Evolutionary conservation across 2,329 filamentous ascomycete species (phyloP).

Genomic region (Paracorniculantispora psalliotae): DNA sequence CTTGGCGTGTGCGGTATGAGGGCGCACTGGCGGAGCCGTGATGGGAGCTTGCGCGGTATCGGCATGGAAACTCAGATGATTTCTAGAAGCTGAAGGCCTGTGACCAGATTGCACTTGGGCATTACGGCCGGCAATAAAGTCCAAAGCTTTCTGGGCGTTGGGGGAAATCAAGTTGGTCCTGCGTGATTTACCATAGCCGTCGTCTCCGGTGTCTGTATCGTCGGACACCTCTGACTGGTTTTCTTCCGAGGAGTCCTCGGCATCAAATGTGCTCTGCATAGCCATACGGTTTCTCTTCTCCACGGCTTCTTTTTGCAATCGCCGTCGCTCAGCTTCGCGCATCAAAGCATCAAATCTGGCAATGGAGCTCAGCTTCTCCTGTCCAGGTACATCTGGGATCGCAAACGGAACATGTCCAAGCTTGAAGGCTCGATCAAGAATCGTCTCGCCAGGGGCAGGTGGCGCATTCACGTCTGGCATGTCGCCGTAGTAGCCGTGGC

Average conservation of each 20-base stretch:
- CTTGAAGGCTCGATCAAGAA: slow-evolving; percentile 62
- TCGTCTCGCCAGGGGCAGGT: slow-evolving; percentile 55
- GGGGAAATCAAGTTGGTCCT: slow-evolving; percentile 36
- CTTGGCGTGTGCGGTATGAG: slow-evolving; percentile 51
- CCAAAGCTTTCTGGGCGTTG: slow-evolving; percentile 44
- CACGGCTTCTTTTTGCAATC: slow-evolving; percentile 35
- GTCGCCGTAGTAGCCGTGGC: slow-evolving; percentile 36
- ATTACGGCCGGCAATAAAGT: slow-evolving; percentile 45
- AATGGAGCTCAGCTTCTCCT: slow-evolving; percentile 60
- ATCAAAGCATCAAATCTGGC: slow-evolving; percentile 63
- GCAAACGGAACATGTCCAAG: slow-evolving; percentile 58
- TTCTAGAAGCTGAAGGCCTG: slow-evolving; percentile 27
- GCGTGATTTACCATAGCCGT: slow-evolving; percentile 27
- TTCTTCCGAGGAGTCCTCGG: slow-evolving; percentile 42
- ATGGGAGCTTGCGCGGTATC: slow-evolving; percentile 19
- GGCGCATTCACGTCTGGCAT: slow-evolving; percentile 45
- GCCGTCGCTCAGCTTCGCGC: slow-evolving; percentile 52
- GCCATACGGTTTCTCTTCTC: slow-evolving; percentile 29
- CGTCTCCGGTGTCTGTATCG: slow-evolving; percentile 38
- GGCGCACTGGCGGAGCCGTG: slow-evolving; percentile 33
- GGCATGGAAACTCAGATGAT: slow-evolving; percentile 29
- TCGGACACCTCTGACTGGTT: slow-evolving; percentile 34
- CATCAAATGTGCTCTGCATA: slow-evolving; percentile 47
- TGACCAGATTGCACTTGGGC: slow-evolving; percentile 28
- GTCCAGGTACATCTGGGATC: slow-evolving; percentile 48